Percentiles rank a stretch among this genome's conserved stretches.
These are phyloP conservation scores for Panicum virgatum DNA, from an alignment of 202 grass and related monocot species.

Conservation along the genomic window DNA sequence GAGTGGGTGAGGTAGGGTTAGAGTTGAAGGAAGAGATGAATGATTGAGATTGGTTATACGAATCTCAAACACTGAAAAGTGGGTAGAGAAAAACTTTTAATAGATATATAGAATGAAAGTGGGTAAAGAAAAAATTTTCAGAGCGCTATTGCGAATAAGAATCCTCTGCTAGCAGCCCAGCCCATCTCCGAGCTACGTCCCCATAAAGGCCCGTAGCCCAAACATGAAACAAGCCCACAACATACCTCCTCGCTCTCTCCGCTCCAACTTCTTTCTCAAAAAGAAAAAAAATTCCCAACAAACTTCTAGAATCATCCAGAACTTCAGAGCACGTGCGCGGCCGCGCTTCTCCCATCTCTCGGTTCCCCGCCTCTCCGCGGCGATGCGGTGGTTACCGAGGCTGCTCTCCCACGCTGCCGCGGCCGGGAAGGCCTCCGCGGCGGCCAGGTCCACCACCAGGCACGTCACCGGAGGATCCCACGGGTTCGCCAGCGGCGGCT, in stretches of 20 bases:
- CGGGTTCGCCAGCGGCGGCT: slow-evolving; percentile 40
- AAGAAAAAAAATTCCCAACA: too few species aligned
- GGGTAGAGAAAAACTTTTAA: too few species aligned
- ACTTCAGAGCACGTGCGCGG: background rate
- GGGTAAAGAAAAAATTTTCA: too few species aligned
- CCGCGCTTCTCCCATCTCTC: background rate
- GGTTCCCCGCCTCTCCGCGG: background rate
- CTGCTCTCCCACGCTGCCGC: slow-evolving; percentile 36
- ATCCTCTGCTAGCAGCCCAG: background rate
- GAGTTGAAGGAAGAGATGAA: too few species aligned
- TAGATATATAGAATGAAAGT: too few species aligned
- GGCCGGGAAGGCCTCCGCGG: slow-evolving; percentile 28
- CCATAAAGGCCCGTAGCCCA: background rate
- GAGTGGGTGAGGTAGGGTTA: too few species aligned
- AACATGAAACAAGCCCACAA: background rate
- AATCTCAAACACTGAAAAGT: too few species aligned
- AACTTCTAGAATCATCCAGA: slow-evolving; percentile 35
- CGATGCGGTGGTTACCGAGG: slow-evolving; percentile 48
- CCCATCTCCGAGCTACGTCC: background rate
- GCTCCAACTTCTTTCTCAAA: too few species aligned
- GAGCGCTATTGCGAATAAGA: background rate
- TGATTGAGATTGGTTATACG: too few species aligned
- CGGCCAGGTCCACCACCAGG: background rate
- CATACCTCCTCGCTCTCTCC: background rate
- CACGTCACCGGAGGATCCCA: slow-evolving; percentile 35